Evolutionary conservation across 169 alveolate species (phyloP), one percentile per base, ranked within the genome.

Genomic region (Toxoplasma gondii): DNA sequence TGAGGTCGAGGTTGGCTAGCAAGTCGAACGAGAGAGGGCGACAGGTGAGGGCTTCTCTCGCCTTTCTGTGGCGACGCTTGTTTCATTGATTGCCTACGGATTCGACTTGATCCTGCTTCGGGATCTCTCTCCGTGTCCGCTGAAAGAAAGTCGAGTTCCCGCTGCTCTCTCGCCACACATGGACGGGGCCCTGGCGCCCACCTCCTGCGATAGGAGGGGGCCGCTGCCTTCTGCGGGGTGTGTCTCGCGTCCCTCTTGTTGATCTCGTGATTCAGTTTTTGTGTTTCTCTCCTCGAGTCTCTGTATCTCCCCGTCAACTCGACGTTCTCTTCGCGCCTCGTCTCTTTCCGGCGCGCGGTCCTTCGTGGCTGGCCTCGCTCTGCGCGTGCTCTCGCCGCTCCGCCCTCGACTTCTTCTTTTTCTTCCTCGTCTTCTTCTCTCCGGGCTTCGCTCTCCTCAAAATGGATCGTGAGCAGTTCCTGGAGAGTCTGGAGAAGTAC

Each of bases 391-490:
- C 45, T 74, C 43, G 44, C 10, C n/a, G 44, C 2, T 16, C 43
- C 44, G 12, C 27, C 2, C 43, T 74, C 43, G 39, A 4, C 84
- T n/a, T 17, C 43, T 2, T 44, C 41, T 74, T 36, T 19, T 36
- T 19, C 27, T n/a, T 31, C 29, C 64, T 0, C 36, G 53, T 41
- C 64, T 82, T 2, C 88, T 7, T 49, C 44, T 80, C 24, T 19
- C 49, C 29, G 34, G 31, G 9, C 88, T 4, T 10, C 88, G 5
- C 27, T 34, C 38, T 83, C n/a, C 81, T 45, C 80, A 36, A 27
- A 24, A 91, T 91, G 94, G 94, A 91, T 53, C 94, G 94, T 39
- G 90, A 84, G 39, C 58, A 84, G 27, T 91, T 91, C 64, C 43
- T 91, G n/a, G 43, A 81, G 36, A 45, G 88, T n/a, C 90, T 91